Base-by-base conservation (phyloP, 495 filamentous ascomycete genomes). In the Penicillium verhagenii region DNA sequence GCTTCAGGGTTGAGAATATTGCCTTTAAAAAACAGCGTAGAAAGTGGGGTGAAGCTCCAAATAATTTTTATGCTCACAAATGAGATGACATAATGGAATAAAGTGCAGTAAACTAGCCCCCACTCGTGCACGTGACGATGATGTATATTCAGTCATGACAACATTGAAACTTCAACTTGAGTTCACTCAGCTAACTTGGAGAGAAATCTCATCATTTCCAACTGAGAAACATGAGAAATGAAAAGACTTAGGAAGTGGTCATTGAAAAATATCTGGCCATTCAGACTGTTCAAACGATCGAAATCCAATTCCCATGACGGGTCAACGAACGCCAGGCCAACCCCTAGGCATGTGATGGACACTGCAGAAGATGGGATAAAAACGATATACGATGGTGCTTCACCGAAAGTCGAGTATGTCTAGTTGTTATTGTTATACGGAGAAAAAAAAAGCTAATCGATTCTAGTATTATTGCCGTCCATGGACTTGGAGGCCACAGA, bases 401-500 rank as follows among this genome's bases (percentile, higher is more conserved):
- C 20, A 20, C 28, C 53, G 16, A 38, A 33, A 25, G 35, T 47
- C 4, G 53, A 60, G 53, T 60, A 53, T 10, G 23, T n/a, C n/a
- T n/a, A n/a, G n/a, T n/a, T n/a, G n/a, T n/a, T n/a, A n/a, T n/a
- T n/a, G n/a, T n/a, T n/a, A n/a, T n/a, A n/a, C n/a, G n/a, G n/a
- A n/a, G n/a, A n/a, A n/a, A n/a, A n/a, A n/a, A n/a, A n/a, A 11
- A 14, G 20, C 44, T 40, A 16, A 38, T 23, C 7, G 2, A 19
- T 16, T 19, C 20, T 16, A 68, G 57, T 38, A 59, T 70, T 11
- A 38, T 70, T 21, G 65, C 67, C n/a, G 59, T 70, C 16, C 67
- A 69, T 54, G 67, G 63, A 14, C 52, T 66, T 25, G 58, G 60
- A n/a, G 66, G 63, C 1, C 67, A 70, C 23, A 57, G 58, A 19